These are phyloP conservation scores for Tulasnella sp. DNA, from an alignment of 768 basidiomycete species.

Conservation along the genomic window DNA sequence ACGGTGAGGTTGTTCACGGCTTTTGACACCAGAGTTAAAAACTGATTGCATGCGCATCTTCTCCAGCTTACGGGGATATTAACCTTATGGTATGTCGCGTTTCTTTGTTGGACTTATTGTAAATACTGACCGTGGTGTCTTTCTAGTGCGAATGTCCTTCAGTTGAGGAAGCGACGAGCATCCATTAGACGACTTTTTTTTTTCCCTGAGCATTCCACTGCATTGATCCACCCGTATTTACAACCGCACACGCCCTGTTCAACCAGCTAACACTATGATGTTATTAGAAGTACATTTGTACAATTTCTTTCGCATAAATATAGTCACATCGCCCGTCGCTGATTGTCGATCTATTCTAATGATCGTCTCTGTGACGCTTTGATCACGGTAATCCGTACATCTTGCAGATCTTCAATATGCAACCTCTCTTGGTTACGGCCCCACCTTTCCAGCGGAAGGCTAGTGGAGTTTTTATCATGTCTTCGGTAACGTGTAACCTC, in stretches of 20 bases:
- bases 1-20: constrained; percentile 45
- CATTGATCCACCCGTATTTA: not conserved
- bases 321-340: too few relatives aligned
- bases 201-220: not conserved
- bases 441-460: not conserved
- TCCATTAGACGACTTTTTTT: not conserved
- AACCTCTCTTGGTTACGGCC: too few relatives aligned
- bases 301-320: too few relatives aligned
- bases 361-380: too few relatives aligned
- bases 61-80: constrained; percentile 77
- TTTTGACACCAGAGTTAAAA: not conserved
- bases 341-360: too few relatives aligned
- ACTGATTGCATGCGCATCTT: not conserved
- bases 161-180: constrained; percentile 54
- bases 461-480: not conserved
- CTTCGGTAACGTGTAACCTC: not conserved
- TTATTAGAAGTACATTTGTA: too few relatives aligned
- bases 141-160: constrained; percentile 73
- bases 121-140: constrained; percentile 15
- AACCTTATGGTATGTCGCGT: constrained; percentile 64
- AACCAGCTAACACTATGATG: constrained; percentile 11
- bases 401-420: too few relatives aligned
- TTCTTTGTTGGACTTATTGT: not conserved
- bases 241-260: constrained; percentile 13
- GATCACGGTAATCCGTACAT: too few relatives aligned